Evolutionary conservation across 345 rosid genomes (phyloP).

Genomic region (Moringa oleifera): DNA sequence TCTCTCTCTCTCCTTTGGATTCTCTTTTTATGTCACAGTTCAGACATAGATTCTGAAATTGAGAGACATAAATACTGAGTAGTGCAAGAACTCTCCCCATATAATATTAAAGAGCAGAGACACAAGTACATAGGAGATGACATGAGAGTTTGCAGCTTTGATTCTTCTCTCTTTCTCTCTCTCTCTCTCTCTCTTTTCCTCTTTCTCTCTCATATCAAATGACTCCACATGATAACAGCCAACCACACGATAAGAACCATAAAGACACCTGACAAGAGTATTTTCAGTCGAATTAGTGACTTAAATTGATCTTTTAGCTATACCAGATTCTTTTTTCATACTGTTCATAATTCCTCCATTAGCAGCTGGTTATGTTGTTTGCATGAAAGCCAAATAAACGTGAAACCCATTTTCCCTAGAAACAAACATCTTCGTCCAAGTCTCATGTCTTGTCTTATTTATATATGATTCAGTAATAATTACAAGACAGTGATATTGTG

Average conservation of each 20-base stretch:
- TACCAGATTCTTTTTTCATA: no score
- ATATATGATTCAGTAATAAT: no score
- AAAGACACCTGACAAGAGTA: slow-evolving; percentile 9
- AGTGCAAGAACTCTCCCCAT: slow-evolving; percentile 16
- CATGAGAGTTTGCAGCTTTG: slow-evolving; percentile 47
- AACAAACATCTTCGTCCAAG: no score
- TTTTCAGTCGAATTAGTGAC: no score
- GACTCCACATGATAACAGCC: slow-evolving; percentile 12
- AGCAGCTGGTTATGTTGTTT: no score
- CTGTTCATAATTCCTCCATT: no score
- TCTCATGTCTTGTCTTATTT: no score
- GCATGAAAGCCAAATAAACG: no score
- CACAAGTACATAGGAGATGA: slow-evolving; percentile 31
- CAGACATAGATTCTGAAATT: slow-evolving; percentile 37
- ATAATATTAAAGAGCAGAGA: slow-evolving; percentile 19
- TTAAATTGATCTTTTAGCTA: no score
- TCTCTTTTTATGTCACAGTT: not conserved
- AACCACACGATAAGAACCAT: slow-evolving; percentile 26
- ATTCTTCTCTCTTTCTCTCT: slow-evolving; percentile 8
- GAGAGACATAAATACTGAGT: slow-evolving; percentile 25
- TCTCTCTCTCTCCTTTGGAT: slow-evolving; percentile 22
- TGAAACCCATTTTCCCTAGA: no score
- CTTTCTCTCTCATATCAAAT: slow-evolving; percentile 8
- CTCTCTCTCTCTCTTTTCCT: no score
- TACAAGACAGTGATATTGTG: no score